Evolutionary conservation across 2,329 filamentous ascomycete species (phyloP), one percentile per base, ranked within the genome.

Genomic region (Colletotrichum sp.): DNA sequence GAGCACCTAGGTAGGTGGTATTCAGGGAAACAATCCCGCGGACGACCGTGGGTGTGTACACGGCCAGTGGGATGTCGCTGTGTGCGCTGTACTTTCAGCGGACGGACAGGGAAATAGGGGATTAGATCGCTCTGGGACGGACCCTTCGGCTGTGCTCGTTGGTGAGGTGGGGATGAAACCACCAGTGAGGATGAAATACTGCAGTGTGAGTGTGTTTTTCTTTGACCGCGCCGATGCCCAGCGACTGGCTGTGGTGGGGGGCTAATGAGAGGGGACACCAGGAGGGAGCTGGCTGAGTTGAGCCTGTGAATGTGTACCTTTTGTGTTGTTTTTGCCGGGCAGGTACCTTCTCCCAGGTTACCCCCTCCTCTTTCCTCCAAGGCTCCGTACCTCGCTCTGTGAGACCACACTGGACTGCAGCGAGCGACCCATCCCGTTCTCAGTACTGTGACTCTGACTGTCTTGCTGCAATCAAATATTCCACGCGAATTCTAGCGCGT

Each of bases 401-500:
- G 43, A 52, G 43, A 52, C 36, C 36, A 39, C 36, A 39, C 43
- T 21, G n/a, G 18, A 43, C 39, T n/a, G 39, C 39, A 43, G 39
- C 18, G 10, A 52, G 43, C 43, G 43, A 21, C 43, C 43, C 43
- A 52, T 52, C 10, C 43, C n/a, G 43, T 52, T 48, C 60, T 61
- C 68, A 26, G 52, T 68, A 52, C 36, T 30, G 64, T 66, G 39
- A 72, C 73, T 75, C 63, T 36, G 67, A 34, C 24, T 43, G 60
- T 68, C 63, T 67, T 32, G 43, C 36, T 60, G 48, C 70, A 68
- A 76, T 68, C 70, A 76, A 69, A 61, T 61, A 75, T 75, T 76
- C 72, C 61, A 76, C 74, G 74, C 74, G 74, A 76, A 66, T 76
- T 70, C 74, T 76, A 75, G 74, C 74, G 74, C 74, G 72, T 69